Evolutionary conservation across 2,329 filamentous ascomycete species (phyloP).

Genomic region (Ascochyta viciae-villosae): DNA sequence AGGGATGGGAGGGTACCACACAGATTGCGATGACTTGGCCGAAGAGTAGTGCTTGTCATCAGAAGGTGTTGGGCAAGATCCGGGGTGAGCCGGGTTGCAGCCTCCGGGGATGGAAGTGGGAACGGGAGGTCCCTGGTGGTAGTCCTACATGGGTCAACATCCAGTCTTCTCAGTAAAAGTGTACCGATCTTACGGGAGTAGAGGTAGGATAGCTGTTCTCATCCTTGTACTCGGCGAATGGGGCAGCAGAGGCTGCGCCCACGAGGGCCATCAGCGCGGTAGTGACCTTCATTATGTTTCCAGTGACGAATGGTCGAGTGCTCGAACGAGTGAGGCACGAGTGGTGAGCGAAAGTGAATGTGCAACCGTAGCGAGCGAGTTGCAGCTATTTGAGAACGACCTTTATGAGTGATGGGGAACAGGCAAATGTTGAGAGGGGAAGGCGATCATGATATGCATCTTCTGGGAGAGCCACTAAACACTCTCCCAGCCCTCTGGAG

Average conservation of each 20-base stretch:
- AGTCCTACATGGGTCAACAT: neutral
- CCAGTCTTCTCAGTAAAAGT: too few relatives aligned
- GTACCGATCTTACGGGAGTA: conserved; percentile 1
- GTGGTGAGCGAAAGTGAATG: conserved; percentile 39
- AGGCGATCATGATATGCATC: conserved; percentile 36
- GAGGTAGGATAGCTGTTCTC: conserved; percentile 11
- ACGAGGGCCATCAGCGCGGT: conserved; percentile 42
- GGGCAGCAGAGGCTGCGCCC: conserved; percentile 37
- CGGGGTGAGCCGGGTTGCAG: too few relatives aligned
- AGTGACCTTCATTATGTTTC: conserved; percentile 40
- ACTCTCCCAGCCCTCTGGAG: conserved; percentile 32
- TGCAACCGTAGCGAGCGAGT: conserved; percentile 51
- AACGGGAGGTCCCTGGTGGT: neutral
- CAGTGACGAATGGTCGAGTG: conserved; percentile 19
- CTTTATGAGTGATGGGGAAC: conserved; percentile 25
- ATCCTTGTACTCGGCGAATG: conserved; percentile 15
- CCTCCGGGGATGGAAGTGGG: neutral
- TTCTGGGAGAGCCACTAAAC: conserved; percentile 22
- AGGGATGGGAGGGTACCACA: neutral
- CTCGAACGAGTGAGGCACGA: conserved; percentile 24
- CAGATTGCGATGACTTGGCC: neutral
- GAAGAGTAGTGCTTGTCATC: neutral
- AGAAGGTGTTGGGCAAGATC: neutral
- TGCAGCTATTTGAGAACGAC: conserved; percentile 33
- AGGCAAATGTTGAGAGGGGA: conserved; percentile 20